Conservation (phyloP, 768 basidiomycete genomes). For the Tulasnella sp. region DNA sequence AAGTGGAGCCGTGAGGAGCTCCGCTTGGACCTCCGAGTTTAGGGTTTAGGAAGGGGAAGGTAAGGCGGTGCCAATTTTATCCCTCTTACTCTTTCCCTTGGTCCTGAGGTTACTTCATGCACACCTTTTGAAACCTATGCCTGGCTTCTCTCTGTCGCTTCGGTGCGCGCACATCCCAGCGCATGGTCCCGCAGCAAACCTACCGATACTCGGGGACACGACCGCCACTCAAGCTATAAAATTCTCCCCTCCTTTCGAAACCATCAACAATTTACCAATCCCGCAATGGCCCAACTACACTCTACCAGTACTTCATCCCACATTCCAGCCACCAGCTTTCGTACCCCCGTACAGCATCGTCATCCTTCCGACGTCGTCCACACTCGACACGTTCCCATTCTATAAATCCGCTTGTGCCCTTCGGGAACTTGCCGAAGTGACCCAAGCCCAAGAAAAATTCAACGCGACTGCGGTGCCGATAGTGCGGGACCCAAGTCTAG, state of each 20-base stretch:
- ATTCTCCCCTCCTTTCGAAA: conserved; percentile 63
- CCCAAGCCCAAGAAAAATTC: conserved; percentile 46
- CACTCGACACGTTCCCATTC: conserved; percentile 40
- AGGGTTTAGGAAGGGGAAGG: conserved; percentile 56
- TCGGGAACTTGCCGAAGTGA: conserved; percentile 37
- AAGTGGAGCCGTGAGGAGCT: conserved; percentile 34
- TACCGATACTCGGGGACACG: conserved; percentile 72
- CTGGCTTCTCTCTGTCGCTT: background rate
- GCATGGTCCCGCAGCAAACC: conserved; percentile 49
- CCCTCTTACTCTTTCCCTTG: conserved; percentile 23
- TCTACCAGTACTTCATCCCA: conserved; percentile 61
- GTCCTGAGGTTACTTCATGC: background rate
- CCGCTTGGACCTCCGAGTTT: conserved; percentile 58
- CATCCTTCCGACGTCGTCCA: conserved; percentile 52
- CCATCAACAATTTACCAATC: conserved; percentile 40
- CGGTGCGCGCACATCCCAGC: conserved; percentile 49
- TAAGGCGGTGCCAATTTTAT: conserved; percentile 32
- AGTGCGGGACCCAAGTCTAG: conserved; percentile 55
- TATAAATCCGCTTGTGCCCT: conserved; percentile 56
- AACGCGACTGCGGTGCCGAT: conserved; percentile 53
- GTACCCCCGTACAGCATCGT: conserved; percentile 58
- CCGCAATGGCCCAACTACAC: conserved; percentile 78
- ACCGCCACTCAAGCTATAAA: conserved; percentile 72
- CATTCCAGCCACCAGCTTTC: conserved; percentile 46
- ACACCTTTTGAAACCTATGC: no score